These are phyloP conservation scores for Polygonum aviculare DNA, from an alignment of 148 eudicot genomes.

Conservation along the genomic window DNA sequence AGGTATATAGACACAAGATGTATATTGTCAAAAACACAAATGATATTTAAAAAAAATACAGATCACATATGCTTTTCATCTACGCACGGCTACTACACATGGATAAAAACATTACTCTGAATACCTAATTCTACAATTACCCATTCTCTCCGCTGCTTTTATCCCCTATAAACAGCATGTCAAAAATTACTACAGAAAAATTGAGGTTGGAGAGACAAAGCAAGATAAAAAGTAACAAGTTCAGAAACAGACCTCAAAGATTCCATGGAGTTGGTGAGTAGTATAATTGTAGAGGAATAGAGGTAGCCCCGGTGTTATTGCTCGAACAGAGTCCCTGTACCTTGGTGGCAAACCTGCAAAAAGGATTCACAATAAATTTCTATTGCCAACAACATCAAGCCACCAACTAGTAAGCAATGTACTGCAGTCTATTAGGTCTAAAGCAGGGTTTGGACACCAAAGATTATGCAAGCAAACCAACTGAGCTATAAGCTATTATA, in stretches of 20 bases:
- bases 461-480: background rate
- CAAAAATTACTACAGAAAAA: background rate
- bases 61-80: background rate
- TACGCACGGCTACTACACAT: background rate
- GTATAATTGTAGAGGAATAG: slow-evolving; percentile 96
- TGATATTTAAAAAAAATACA: background rate
- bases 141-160: background rate
- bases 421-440: background rate
- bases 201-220: background rate
- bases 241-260: slow-evolving; percentile 67
- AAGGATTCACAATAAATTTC: background rate
- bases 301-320: slow-evolving; percentile 96
- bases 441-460: background rate
- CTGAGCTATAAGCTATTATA: background rate
- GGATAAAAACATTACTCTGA: background rate
- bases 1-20: background rate
- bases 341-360: slow-evolving; percentile 90
- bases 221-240: background rate
- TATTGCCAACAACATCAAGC: background rate
- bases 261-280: slow-evolving; percentile 96
- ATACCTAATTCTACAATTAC: background rate
- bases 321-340: slow-evolving; percentile 95
- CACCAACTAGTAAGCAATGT: background rate
- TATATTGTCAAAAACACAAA: background rate
- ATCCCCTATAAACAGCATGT: background rate